These are phyloP conservation scores for Sesbania bispinosa DNA, from an alignment of 306 rosid genomes.

Conservation along the genomic window DNA sequence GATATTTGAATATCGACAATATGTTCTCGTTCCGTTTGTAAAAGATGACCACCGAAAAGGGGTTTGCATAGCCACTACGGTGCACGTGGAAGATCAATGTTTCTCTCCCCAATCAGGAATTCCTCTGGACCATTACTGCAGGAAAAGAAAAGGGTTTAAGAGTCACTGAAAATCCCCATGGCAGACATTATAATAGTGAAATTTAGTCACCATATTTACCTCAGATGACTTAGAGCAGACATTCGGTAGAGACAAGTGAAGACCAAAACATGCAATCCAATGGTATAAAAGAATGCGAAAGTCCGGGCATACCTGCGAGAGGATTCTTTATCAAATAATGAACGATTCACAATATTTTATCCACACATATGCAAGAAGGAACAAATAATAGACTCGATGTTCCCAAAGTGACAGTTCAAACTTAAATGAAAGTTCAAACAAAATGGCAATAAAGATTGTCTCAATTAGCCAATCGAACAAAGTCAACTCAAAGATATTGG, in stretches of 20 bases:
- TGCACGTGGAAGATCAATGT: conserved; percentile 54
- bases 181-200: background rate
- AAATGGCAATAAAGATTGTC: background rate
- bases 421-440: background rate
- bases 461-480: background rate
- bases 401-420: background rate
- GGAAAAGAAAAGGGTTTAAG: conserved; percentile 6
- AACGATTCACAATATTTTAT: background rate
- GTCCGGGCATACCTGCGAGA: conserved; percentile 82
- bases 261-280: conserved; percentile 80
- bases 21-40: background rate
- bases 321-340: conserved; percentile 6
- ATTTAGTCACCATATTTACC: conserved; percentile 40
- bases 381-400: background rate
- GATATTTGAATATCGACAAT: conserved; percentile 14
- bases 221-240: conserved; percentile 85
- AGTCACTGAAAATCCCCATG: background rate
- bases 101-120: conserved; percentile 44
- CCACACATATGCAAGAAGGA: background rate
- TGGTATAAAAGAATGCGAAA: conserved; percentile 90
- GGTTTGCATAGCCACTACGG: conserved; percentile 23
- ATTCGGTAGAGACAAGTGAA: conserved; percentile 92
- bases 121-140: conserved; percentile 77
- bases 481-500: background rate
- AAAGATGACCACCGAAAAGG: background rate